These are phyloP conservation scores for Aspergillus oerlinghausenensis DNA, from an alignment of 2,329 filamentous ascomycete genomes.

Conservation along the genomic window DNA sequence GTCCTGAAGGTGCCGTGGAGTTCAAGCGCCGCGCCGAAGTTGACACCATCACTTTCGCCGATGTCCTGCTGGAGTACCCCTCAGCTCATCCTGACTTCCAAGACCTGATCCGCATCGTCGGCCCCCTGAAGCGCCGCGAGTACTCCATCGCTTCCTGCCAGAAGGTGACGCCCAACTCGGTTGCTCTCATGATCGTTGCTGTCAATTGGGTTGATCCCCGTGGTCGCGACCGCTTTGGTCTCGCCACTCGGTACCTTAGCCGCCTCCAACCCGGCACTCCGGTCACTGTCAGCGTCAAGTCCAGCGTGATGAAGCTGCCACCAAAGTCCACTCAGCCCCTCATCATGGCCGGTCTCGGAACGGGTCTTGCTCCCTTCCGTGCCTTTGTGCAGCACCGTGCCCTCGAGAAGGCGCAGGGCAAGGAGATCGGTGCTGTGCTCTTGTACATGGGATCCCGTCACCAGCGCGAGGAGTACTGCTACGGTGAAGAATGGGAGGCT, in stretches of 20 bases:
- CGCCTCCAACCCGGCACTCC: constrained; percentile 67
- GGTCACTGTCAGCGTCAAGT: constrained; percentile 91
- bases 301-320: constrained; percentile 98
- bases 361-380: constrained; percentile 96
- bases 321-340: constrained; percentile 80
- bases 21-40: constrained; percentile 91
- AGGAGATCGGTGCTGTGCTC: constrained; percentile 87
- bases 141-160: constrained; percentile 99
- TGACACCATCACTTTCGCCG: constrained; percentile 85
- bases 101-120: constrained; percentile 81
- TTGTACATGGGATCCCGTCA: constrained; percentile 96
- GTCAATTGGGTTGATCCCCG: constrained; percentile 90
- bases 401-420: constrained; percentile 95
- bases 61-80: constrained; percentile 81
- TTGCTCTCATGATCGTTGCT: constrained; percentile 93
- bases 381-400: constrained; percentile 98
- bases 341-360: constrained; percentile 99
- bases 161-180: constrained; percentile 83
- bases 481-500: constrained; percentile 98
- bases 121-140: constrained; percentile 90
- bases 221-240: constrained; percentile 84
- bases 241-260: constrained; percentile 87
- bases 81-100: constrained; percentile 86
- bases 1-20: constrained; percentile 75
- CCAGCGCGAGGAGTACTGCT: constrained; percentile 97